Evolutionary conservation across 441 rosid genomes (phyloP).

Genomic region (Eutrema salsugineum): DNA sequence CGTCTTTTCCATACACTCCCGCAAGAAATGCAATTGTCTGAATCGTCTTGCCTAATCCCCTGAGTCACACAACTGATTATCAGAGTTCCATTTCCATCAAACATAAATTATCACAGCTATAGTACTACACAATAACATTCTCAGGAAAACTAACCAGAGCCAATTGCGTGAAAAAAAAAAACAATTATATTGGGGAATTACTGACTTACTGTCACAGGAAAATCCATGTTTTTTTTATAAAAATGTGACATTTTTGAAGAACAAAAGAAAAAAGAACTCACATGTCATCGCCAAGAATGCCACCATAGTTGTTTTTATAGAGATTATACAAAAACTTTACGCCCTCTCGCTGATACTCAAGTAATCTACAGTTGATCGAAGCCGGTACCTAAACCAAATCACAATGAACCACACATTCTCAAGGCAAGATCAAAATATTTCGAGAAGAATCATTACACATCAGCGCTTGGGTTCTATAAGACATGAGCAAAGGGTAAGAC

Average conservation of each 20-base stretch:
- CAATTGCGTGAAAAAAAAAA: not conserved
- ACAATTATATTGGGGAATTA: too few relatives aligned
- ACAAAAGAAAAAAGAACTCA: constrained; percentile 34
- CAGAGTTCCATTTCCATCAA: constrained; percentile 1
- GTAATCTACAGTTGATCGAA: constrained; percentile 88
- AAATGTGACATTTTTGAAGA: not conserved
- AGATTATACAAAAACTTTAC: constrained; percentile 71
- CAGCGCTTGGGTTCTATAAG: not conserved
- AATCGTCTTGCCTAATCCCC: constrained; percentile 98
- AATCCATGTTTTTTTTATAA: not conserved
- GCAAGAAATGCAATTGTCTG: constrained; percentile 93
- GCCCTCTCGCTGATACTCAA: constrained; percentile 87
- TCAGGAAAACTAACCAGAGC: not conserved
- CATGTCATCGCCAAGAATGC: constrained; percentile 98
- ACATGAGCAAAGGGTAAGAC: not conserved
- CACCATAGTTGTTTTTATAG: constrained; percentile 80
- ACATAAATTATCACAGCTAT: not conserved
- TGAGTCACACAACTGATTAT: constrained; percentile 24
- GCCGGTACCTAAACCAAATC: constrained; percentile 66
- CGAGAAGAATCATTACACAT: not conserved
- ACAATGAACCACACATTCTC: not conserved
- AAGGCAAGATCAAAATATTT: not conserved
- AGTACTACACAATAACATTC: not conserved
- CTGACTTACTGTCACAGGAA: too few relatives aligned
- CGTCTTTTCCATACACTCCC: constrained; percentile 73